Percentiles rank a stretch among this genome's conserved stretches.
Evolutionary conservation across 2,329 filamentous ascomycete species (phyloP).

Genomic region (Colletotrichum sp.): DNA sequence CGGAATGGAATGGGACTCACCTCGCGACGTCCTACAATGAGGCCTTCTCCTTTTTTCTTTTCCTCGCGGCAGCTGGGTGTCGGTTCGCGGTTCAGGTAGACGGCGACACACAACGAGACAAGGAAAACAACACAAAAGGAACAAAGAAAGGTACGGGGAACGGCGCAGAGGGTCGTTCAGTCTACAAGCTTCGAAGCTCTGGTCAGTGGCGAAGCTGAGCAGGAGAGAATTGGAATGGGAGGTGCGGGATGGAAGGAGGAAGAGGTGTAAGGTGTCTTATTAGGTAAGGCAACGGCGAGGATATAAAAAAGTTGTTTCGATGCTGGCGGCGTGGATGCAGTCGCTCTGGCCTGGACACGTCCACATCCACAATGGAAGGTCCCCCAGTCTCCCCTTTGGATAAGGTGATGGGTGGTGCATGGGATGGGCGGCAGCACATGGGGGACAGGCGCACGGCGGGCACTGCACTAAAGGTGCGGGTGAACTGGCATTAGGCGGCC

Average conservation of each 20-base stretch:
- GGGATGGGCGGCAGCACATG: background rate
- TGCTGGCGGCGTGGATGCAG: constrained; percentile 1
- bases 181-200: constrained; percentile 8
- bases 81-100: background rate
- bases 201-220: constrained; percentile 6
- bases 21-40: constrained; percentile 7
- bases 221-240: background rate
- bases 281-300: constrained; percentile 13
- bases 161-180: background rate
- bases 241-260: background rate
- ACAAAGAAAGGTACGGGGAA: background rate
- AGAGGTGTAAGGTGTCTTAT: constrained; percentile 12
- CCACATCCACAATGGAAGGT: background rate
- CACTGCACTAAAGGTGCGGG: background rate
- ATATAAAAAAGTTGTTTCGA: constrained; percentile 6
- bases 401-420: background rate
- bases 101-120: background rate
- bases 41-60: constrained; percentile 2
- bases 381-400: background rate
- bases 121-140: background rate
- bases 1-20: background rate
- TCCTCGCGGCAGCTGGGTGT: background rate
- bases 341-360: background rate
- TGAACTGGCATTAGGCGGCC: constrained; percentile 7
- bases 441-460: background rate